A percentile compares a stretch with the other conserved stretches of the same genome.
Evolutionary conservation across 495 filamentous ascomycete species (phyloP).

Genomic region (Podospora appendiculata): DNA sequence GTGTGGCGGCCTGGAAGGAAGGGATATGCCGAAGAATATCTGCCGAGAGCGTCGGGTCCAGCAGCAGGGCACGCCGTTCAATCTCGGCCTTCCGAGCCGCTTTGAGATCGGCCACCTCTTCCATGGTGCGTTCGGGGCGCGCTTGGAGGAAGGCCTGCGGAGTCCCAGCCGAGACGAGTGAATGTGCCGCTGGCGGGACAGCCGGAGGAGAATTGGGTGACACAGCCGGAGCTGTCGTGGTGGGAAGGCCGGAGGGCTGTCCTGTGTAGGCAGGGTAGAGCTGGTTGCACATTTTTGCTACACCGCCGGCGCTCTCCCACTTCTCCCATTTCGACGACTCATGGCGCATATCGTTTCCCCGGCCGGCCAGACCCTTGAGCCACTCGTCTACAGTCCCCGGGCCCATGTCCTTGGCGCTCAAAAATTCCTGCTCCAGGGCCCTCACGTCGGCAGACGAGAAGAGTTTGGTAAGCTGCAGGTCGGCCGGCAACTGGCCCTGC

Average conservation of each 20-base stretch:
- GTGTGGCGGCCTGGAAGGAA: constrained; percentile 60
- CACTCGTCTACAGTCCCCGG: constrained; percentile 59
- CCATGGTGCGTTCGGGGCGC: constrained; percentile 33
- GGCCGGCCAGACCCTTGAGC: constrained; percentile 58
- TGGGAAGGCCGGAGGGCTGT: background rate
- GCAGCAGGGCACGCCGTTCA: constrained; percentile 52
- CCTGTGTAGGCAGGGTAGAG: constrained; percentile 16
- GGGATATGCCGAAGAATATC: constrained; percentile 56
- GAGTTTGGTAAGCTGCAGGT: constrained; percentile 49
- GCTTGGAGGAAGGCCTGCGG: background rate
- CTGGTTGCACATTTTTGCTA: constrained; percentile 28
- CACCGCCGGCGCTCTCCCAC: constrained; percentile 50
- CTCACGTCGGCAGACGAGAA: constrained; percentile 53
- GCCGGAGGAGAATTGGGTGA: background rate
- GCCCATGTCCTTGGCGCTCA: constrained; percentile 51
- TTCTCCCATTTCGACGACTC: constrained; percentile 63
- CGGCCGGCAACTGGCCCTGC: constrained; percentile 33
- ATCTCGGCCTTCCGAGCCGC: constrained; percentile 55
- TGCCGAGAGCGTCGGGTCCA: constrained; percentile 54
- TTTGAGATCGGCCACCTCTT: constrained; percentile 46
- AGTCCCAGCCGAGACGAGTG: background rate
- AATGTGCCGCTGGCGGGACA: constrained; percentile 1
- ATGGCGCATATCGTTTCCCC: constrained; percentile 47
- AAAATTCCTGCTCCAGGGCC: constrained; percentile 46
- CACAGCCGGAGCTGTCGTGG: background rate